Evolutionary conservation across 768 basidiomycete species (phyloP).

Genomic region (Vararia minispora): DNA sequence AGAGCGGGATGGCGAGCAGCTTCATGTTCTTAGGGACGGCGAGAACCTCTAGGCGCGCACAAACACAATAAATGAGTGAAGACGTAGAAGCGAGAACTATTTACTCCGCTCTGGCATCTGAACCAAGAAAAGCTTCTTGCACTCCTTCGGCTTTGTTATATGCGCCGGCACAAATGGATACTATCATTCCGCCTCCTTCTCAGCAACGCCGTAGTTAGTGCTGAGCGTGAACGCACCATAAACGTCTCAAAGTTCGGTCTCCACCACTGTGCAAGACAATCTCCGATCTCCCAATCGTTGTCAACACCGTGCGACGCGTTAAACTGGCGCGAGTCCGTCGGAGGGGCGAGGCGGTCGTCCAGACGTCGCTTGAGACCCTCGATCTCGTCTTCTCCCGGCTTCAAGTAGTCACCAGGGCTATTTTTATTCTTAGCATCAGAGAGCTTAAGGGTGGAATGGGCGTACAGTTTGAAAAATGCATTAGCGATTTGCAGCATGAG

Average conservation of each 20-base stretch:
- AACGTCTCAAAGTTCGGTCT: constrained; percentile 97
- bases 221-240: constrained; percentile 67
- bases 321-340: constrained; percentile 60
- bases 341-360: constrained; percentile 82
- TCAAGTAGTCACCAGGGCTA: constrained; percentile 97
- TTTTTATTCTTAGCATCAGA: no score
- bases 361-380: constrained; percentile 84
- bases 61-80: not conserved
- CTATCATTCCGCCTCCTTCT: no score
- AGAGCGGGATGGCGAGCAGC: constrained; percentile 89
- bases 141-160: constrained; percentile 95
- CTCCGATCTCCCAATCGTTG: constrained; percentile 93
- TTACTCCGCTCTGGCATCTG: constrained; percentile 93
- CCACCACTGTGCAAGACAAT: constrained; percentile 98
- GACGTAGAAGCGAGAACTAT: constrained; percentile 22
- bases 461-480: constrained; percentile 96
- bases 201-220: no score
- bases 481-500: constrained; percentile 98
- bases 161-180: constrained; percentile 94
- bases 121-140: constrained; percentile 91
- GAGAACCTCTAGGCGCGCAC: constrained; percentile 58
- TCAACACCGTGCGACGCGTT: constrained; percentile 66
- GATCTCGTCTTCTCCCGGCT: constrained; percentile 89
- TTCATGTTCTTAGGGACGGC: constrained; percentile 99
- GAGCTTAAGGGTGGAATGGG: no score